A percentile compares a stretch with the other conserved stretches of the same genome.
Evolutionary conservation across 371 early-diverging fungal genomes (phyloP).

Genomic region (Mucor lusitanicus): DNA sequence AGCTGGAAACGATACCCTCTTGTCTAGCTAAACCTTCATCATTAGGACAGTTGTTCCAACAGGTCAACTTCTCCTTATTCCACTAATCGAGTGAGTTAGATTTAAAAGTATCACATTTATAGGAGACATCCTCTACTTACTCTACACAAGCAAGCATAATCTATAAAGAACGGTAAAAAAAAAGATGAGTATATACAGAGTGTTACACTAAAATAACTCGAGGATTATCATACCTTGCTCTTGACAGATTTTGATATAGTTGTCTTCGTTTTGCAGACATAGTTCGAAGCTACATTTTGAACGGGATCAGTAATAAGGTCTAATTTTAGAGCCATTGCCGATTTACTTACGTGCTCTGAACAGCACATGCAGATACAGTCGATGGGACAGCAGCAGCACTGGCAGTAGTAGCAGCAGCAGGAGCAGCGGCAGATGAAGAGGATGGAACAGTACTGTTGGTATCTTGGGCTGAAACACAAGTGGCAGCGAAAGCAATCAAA

Average conservation of each 20-base stretch:
- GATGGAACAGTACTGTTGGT: background rate
- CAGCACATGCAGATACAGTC: slow-evolving; percentile 14
- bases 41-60: slow-evolving; percentile 31
- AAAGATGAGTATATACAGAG: background rate
- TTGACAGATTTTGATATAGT: slow-evolving; percentile 28
- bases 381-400: slow-evolving; percentile 4
- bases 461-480: slow-evolving; percentile 18
- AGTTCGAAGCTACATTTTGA: slow-evolving; percentile 19
- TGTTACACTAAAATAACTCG: slow-evolving; percentile 1
- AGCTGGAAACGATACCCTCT: slow-evolving; percentile 12
- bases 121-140: slow-evolving; percentile 15
- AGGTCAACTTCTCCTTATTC: slow-evolving; percentile 27
- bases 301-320: background rate
- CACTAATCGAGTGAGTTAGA: slow-evolving; percentile 18
- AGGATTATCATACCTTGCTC: slow-evolving; percentile 20
- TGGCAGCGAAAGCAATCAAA: slow-evolving; percentile 7
- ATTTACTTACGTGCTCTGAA: slow-evolving; percentile 28
- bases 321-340: background rate
- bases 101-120: slow-evolving; percentile 10
- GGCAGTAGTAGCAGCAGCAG: slow-evolving; percentile 1
- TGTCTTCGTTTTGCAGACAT: slow-evolving; percentile 28
- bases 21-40: slow-evolving; percentile 19
- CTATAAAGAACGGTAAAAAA: slow-evolving; percentile 7
- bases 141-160: slow-evolving; percentile 31
- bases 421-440: background rate